Conservation (phyloP, 805 yeast genomes). For the Naumovozyma castellii region DNA sequence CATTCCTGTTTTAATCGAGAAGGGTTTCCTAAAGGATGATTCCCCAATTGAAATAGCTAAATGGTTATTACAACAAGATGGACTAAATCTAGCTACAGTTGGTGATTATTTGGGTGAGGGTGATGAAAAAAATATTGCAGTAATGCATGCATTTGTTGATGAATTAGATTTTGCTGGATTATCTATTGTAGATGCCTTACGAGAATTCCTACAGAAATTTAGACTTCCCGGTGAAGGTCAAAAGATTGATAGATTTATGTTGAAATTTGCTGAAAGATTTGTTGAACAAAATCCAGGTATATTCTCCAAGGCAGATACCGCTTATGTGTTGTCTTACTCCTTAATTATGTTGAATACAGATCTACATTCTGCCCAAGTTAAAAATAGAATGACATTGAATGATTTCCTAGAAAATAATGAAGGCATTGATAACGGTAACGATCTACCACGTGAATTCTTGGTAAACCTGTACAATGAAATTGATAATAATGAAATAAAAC, state of each 20-base stretch:
- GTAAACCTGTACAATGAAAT: conserved; percentile 69
- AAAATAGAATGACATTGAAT: conserved; percentile 76
- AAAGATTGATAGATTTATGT: conserved; percentile 92
- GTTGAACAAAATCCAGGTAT: conserved; percentile 80
- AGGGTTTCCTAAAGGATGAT: conserved; percentile 53
- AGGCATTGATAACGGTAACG: conserved; percentile 87
- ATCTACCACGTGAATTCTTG: conserved; percentile 67
- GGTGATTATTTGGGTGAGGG: conserved; percentile 95
- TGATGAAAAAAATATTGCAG: conserved; percentile 60
- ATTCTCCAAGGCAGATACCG: conserved; percentile 88
- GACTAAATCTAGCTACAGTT: conserved; percentile 70
- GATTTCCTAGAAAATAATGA: conserved; percentile 80
- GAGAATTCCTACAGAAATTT: conserved; percentile 76
- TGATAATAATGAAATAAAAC: conserved; percentile 72
- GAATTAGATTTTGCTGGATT: conserved; percentile 62
- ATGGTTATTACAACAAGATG: conserved; percentile 64
- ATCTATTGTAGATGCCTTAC: conserved; percentile 76
- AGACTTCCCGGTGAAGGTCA: conserved; percentile 98
- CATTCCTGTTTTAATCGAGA: conserved; percentile 46
- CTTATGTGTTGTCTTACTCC: conserved; percentile 86
- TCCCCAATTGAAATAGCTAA: conserved; percentile 63
- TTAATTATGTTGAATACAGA: conserved; percentile 91
- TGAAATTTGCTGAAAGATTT: conserved; percentile 90
- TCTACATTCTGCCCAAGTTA: conserved; percentile 80
- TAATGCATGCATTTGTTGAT: conserved; percentile 92